Percentiles rank a stretch among this genome's conserved stretches.
phyloP scores from a whole-genome alignment of 345 rosid genomes.

The Kandelia obovata region DNA sequence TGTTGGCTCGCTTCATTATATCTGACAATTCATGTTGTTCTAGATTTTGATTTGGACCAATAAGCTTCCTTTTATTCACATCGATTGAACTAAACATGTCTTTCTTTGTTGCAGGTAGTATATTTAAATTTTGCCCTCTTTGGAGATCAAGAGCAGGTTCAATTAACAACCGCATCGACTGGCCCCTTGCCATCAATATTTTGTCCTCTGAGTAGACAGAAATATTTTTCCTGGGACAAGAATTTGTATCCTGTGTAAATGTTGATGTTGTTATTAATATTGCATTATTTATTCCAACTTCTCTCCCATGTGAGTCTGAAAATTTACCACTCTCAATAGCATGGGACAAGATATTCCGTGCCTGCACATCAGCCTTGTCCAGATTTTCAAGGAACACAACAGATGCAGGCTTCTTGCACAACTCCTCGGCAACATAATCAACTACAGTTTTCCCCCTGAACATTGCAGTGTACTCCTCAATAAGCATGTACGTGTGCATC shows the following conservation, averaged over 20 bases:
- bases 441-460: conserved; percentile 66
- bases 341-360: conserved; percentile 41
- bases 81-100: conserved; percentile 9
- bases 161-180: conserved; percentile 45
- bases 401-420: conserved; percentile 54
- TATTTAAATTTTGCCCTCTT: conserved; percentile 7
- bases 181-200: conserved; percentile 42
- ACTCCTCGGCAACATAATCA: conserved; percentile 56
- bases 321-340: conserved; percentile 59
- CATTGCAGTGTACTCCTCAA: conserved; percentile 12
- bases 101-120: conserved; percentile 1
- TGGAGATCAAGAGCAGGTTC: conserved; percentile 21
- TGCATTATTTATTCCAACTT: conserved; percentile 49
- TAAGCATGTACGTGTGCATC: conserved; percentile 1
- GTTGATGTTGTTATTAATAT: conserved; percentile 52
- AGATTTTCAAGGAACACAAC: conserved; percentile 72
- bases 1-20: conserved; percentile 27
- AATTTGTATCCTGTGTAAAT: conserved; percentile 16
- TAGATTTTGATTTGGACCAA: conserved; percentile 23
- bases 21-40: conserved; percentile 30
- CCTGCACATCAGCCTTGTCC: conserved; percentile 59
- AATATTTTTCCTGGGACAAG: conserved; percentile 4
- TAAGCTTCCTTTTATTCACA: conserved; percentile 52
- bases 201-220: conserved; percentile 44
- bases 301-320: conserved; percentile 63